phyloP scores from a whole-genome alignment of 83 land plant genomes.

The Picea abies region DNA sequence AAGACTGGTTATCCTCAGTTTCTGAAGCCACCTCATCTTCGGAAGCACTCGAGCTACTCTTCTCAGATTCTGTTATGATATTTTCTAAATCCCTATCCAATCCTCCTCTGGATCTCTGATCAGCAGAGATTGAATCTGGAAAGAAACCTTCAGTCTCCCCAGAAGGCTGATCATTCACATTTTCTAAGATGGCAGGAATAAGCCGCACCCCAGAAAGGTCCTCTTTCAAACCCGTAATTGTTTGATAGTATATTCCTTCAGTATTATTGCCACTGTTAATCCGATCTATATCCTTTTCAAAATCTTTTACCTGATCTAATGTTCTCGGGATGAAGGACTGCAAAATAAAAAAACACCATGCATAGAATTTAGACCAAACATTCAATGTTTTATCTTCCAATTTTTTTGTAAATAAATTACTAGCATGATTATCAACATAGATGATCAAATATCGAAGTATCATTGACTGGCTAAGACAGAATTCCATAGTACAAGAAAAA shows the following conservation, averaged over 20 bases:
- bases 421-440: no score
- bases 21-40: slow-evolving; percentile 24
- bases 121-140: slow-evolving; percentile 14
- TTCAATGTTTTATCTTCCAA: not conserved
- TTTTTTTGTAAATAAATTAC: no score
- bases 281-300: slow-evolving; percentile 71
- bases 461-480: no score
- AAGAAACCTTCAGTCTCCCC: not conserved
- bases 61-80: not conserved
- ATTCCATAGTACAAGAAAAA: no score
- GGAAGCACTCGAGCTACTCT: not conserved
- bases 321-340: slow-evolving; percentile 87
- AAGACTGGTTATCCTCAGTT: slow-evolving; percentile 27
- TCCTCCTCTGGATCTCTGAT: slow-evolving; percentile 3
- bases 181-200: slow-evolving; percentile 29
- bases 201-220: slow-evolving; percentile 51
- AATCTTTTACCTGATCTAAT: slow-evolving; percentile 76
- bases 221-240: slow-evolving; percentile 77
- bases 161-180: slow-evolving; percentile 12
- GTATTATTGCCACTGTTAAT: slow-evolving; percentile 79
- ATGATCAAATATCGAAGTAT: no score
- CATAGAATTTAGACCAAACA: not conserved
- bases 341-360: slow-evolving; percentile 1
- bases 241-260: slow-evolving; percentile 84
- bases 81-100: slow-evolving; percentile 5